These are phyloP conservation scores for Tolypocladium tundrense DNA, from an alignment of 2,329 filamentous ascomycete species.

Conservation along the genomic window DNA sequence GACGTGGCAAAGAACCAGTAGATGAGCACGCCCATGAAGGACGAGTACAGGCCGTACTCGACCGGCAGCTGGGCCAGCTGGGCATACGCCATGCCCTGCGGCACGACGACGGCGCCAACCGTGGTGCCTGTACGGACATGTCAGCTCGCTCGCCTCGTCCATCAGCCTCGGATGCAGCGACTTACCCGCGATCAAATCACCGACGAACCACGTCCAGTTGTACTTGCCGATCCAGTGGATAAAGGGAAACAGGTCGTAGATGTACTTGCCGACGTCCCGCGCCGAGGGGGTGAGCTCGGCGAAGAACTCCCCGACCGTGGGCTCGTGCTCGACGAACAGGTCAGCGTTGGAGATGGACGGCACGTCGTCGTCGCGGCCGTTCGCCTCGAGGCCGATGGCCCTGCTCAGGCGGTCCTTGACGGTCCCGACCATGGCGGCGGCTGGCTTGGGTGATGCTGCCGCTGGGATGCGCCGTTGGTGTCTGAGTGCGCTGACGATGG, in stretches of 20 bases:
- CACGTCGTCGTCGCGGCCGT: constrained; percentile 19
- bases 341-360: constrained; percentile 26
- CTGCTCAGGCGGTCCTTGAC: constrained; percentile 17
- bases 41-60: constrained; percentile 52
- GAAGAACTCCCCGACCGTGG: constrained; percentile 31
- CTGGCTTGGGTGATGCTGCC: not conserved
- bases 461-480: not conserved
- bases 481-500: not conserved
- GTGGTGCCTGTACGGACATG: constrained; percentile 23
- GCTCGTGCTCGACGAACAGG: constrained; percentile 28
- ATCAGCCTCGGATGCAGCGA: not conserved
- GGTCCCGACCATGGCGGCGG: constrained; percentile 7
- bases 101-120: constrained; percentile 43
- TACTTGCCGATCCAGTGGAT: constrained; percentile 39
- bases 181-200: constrained; percentile 30
- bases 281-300: constrained; percentile 23
- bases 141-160: constrained; percentile 7
- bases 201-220: constrained; percentile 35
- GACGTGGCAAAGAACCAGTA: constrained; percentile 99
- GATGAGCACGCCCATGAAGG: constrained; percentile 87
- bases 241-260: constrained; percentile 37
- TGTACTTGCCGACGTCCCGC: constrained; percentile 20
- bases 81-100: constrained; percentile 44
- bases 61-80: constrained; percentile 34
- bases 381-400: constrained; percentile 21